Conservation (phyloP, 805 yeast genomes). For the Metschnikowia anglica region DNA sequence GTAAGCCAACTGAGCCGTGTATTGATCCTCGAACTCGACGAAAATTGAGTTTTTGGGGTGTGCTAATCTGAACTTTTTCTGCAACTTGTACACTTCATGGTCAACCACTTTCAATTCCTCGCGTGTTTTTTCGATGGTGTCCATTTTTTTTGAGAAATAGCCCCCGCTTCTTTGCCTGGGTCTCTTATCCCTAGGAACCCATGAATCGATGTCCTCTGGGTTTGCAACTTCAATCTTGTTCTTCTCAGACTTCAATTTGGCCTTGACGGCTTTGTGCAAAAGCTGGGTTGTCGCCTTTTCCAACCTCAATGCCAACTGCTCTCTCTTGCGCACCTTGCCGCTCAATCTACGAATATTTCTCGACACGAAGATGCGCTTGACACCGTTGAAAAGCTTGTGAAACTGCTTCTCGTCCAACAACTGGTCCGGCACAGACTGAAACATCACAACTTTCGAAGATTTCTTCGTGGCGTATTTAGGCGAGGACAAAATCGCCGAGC, state of each 20-base stretch:
- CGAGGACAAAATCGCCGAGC: constrained; percentile 75
- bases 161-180: constrained; percentile 59
- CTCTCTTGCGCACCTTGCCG: constrained; percentile 57
- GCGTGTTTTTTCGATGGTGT: constrained; percentile 56
- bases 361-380: constrained; percentile 76
- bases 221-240: constrained; percentile 42
- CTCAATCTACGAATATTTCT: constrained; percentile 60
- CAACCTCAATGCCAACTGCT: constrained; percentile 54
- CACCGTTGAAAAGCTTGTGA: constrained; percentile 76
- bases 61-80: constrained; percentile 45
- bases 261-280: constrained; percentile 62
- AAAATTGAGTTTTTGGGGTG: constrained; percentile 77
- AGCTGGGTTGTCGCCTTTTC: constrained; percentile 66
- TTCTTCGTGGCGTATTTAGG: constrained; percentile 75
- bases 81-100: constrained; percentile 55
- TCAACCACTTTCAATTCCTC: constrained; percentile 59
- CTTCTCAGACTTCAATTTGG: constrained; percentile 62
- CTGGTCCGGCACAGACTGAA: constrained; percentile 80
- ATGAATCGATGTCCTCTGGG: constrained; percentile 49
- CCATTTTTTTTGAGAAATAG: constrained; percentile 50
- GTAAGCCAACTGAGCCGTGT: constrained; percentile 68
- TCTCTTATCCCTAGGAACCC: constrained; percentile 65
- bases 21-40: constrained; percentile 76
- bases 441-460: constrained; percentile 77
- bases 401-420: constrained; percentile 72